Evolutionary conservation across 2,329 filamentous ascomycete genomes (phyloP).

Genomic region (Arthrobotrys sphaeroides): DNA sequence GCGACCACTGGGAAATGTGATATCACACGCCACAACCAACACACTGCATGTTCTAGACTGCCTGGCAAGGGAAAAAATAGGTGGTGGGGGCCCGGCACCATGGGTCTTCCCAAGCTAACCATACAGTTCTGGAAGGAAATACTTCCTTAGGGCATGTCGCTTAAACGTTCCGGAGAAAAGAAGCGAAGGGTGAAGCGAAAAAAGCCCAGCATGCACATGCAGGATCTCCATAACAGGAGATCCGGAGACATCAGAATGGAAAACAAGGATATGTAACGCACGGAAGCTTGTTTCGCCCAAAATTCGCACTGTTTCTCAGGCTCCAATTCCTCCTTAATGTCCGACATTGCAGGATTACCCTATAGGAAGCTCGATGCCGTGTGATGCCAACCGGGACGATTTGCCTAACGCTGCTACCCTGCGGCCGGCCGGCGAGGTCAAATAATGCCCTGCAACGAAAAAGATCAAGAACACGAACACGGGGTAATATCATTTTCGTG

Average conservation of each 20-base stretch:
- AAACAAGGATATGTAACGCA: slow-evolving; percentile 20
- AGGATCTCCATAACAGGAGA: neutral
- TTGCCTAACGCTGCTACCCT: no score
- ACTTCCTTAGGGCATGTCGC: slow-evolving; percentile 9
- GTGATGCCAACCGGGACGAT: slow-evolving; percentile 1
- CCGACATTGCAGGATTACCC: neutral
- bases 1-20: slow-evolving; percentile 1
- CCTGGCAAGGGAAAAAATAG: neutral
- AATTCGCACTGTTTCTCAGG: neutral
- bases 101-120: slow-evolving; percentile 4
- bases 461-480: neutral
- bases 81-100: slow-evolving; percentile 30
- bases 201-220: neutral
- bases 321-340: neutral
- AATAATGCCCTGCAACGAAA: neutral
- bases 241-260: neutral
- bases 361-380: neutral
- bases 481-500: neutral
- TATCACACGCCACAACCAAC: slow-evolving; percentile 31
- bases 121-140: neutral
- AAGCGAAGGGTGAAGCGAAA: slow-evolving; percentile 1
- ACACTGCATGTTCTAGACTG: slow-evolving; percentile 18
- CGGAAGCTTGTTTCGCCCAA: slow-evolving; percentile 29
- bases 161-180: slow-evolving; percentile 15
- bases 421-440: no score